A percentile compares a stretch with the other conserved stretches of the same genome.
These are phyloP conservation scores for Myxozyma mucilagina DNA, from an alignment of 805 yeast species.

Conservation along the genomic window DNA sequence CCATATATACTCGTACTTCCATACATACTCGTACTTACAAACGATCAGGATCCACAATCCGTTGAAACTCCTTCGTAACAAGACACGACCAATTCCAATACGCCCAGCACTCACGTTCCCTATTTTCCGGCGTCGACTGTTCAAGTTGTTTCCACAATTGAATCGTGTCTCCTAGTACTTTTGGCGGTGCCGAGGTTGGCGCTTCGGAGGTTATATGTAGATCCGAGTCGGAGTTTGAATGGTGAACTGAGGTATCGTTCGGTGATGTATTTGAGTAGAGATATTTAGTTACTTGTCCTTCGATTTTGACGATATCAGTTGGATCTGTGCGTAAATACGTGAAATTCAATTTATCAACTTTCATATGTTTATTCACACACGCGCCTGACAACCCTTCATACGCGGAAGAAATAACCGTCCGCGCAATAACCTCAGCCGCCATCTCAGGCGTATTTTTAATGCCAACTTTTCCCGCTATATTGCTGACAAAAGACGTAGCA, in stretches of 20 bases:
- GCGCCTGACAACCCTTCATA: slow-evolving; percentile 9
- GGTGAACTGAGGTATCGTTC: not conserved
- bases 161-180: not conserved
- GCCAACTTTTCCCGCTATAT: slow-evolving; percentile 13
- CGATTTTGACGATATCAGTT: slow-evolving; percentile 1
- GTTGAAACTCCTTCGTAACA: slow-evolving; percentile 18
- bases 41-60: slow-evolving; percentile 6
- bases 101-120: slow-evolving; percentile 3
- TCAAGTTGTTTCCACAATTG: slow-evolving; percentile 3
- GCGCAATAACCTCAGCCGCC: slow-evolving; percentile 16
- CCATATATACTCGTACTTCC: not conserved
- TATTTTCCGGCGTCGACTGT: slow-evolving; percentile 2
- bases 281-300: not conserved
- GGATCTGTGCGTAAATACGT: slow-evolving; percentile 7
- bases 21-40: not conserved
- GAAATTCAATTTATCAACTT: slow-evolving; percentile 2
- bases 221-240: not conserved
- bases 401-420: slow-evolving; percentile 8
- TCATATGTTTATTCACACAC: slow-evolving; percentile 13
- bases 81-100: slow-evolving; percentile 30
- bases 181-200: not conserved
- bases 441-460: slow-evolving; percentile 11
- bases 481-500: slow-evolving; percentile 2
- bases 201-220: not conserved
- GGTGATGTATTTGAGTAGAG: not conserved